phyloP scores from a whole-genome alignment of 345 rosid genomes.

The Trapa bicornis region DNA sequence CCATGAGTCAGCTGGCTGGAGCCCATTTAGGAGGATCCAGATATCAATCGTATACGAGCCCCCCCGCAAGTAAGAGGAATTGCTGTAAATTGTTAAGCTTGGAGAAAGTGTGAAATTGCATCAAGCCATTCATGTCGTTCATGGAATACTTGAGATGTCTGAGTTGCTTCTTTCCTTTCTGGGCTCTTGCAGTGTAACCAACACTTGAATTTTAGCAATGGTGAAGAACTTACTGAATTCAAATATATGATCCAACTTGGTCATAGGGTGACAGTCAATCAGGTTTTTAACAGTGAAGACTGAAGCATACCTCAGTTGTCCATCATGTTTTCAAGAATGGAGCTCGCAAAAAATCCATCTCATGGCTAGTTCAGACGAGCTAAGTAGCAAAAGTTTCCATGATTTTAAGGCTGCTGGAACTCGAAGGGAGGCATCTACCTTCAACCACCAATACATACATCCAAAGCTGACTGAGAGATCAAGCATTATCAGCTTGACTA shows the following conservation, averaged over 20 bases:
- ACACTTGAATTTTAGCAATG: no score
- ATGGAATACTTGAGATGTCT: no score
- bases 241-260: background rate
- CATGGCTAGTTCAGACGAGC: background rate
- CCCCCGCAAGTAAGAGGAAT: no score
- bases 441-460: background rate
- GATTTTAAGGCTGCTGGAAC: background rate
- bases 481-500: background rate
- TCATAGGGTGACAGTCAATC: conserved; percentile 24
- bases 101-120: no score
- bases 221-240: background rate
- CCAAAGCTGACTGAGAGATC: background rate
- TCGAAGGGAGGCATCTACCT: background rate
- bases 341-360: background rate
- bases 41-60: no score
- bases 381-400: background rate
- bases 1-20: background rate
- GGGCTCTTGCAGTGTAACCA: no score
- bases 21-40: background rate
- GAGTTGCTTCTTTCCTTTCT: no score
- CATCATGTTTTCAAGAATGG: background rate
- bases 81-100: no score
- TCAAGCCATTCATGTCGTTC: no score
- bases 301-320: no score
- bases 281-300: conserved; percentile 16